phyloP scores from a whole-genome alignment of 306 rosid species.

The Argentina anserina region DNA sequence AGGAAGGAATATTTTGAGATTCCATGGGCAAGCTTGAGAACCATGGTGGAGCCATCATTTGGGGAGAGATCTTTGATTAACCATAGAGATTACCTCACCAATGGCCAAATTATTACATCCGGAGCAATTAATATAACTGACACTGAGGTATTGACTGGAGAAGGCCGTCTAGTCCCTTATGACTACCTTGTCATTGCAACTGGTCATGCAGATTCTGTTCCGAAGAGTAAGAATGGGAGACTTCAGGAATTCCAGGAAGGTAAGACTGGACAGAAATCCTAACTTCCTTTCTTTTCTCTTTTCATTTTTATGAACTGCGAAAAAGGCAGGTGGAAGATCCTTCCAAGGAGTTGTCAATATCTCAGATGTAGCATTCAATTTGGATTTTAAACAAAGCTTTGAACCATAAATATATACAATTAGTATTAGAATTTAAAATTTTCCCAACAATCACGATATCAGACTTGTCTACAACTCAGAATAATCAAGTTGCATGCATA shows the following conservation, averaged over 20 bases:
- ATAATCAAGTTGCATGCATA: neutral
- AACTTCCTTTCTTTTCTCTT: neutral
- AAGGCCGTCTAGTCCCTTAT: slow-evolving; percentile 42
- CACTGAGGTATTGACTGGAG: slow-evolving; percentile 55
- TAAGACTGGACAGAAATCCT: neutral
- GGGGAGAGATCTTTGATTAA: slow-evolving; percentile 57
- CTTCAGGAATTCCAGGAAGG: slow-evolving; percentile 54
- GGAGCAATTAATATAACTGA: slow-evolving; percentile 45
- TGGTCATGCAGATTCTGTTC: slow-evolving; percentile 52
- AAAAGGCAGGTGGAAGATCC: slow-evolving; percentile 1
- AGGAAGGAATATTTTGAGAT: slow-evolving; percentile 92
- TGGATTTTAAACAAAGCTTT: neutral
- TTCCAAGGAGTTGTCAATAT: neutral
- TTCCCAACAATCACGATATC: neutral
- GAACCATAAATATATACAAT: neutral
- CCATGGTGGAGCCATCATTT: slow-evolving; percentile 78
- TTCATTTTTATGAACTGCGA: neutral
- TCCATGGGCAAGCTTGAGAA: slow-evolving; percentile 71
- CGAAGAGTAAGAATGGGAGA: slow-evolving; percentile 45
- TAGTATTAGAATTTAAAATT: neutral
- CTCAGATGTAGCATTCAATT: neutral
- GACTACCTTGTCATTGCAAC: slow-evolving; percentile 74
- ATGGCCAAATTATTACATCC: slow-evolving; percentile 42
- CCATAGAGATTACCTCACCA: slow-evolving; percentile 58
- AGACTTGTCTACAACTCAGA: neutral